Base-by-base conservation (phyloP, 805 yeast species). In the Candida andamanensis region DNA sequence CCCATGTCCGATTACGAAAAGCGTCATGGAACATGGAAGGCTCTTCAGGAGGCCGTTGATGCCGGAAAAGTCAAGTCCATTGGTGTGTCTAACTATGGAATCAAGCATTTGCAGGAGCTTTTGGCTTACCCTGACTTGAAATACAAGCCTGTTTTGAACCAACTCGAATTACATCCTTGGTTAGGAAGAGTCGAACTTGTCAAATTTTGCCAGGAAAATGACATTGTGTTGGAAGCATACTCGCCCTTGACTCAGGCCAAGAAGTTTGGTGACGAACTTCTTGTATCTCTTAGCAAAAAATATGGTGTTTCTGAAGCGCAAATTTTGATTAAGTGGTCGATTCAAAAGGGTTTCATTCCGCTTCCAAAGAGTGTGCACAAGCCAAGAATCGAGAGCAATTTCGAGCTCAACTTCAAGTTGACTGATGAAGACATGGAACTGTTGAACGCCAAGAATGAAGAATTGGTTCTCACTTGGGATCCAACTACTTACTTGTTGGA, bases 1-100 rank as follows among this genome's bases (percentile, higher is more conserved):
- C 95, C 95, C 47, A 22, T 72, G 83, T 55, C 82, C 95, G 12
- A 80, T 77, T 60, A 80, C 78, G 52, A 82, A 68, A 52, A 8
- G 11, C 8, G 11, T 17, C 10, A 11, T 19, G 11, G 70, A 70
- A 6, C 10, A 19, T 19, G 8, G 8, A 8, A 8, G 8, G 22
- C 22, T 19, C 11, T 19, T 11, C 22, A 8, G 11, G 42, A 36
- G 25, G 65, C 61, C 34, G 45, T 44, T 4, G 38, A 57, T 20
- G 73, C 27, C 6, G 26, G 29, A 11, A 30, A 30, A 15, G 47
- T 48, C 9, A 51, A 40, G 35, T 42, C 63, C 8, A 51, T 60
- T 37, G 67, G 67, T 14, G 58, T 60, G 18, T 56, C 63, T 12
- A 60, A 60, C 37, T 56, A 49, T 19, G 47, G 60, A 5, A 32